phyloP scores from a whole-genome alignment of 306 rosid species.

The Cucurbita moschata region DNA sequence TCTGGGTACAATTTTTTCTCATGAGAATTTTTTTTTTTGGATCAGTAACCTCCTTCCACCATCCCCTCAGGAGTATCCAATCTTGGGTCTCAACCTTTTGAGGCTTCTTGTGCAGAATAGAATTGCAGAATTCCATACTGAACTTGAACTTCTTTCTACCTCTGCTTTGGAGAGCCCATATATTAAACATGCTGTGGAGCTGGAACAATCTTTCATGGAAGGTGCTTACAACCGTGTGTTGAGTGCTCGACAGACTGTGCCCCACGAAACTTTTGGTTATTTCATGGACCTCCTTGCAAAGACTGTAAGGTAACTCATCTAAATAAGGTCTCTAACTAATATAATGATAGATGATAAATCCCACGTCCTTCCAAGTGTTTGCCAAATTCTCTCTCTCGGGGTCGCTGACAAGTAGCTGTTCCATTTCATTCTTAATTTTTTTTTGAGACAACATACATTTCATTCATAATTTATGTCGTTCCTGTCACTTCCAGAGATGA shows the following conservation, averaged over 20 bases:
- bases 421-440: too few relatives aligned
- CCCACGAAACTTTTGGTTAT: constrained; percentile 74
- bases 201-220: constrained; percentile 99
- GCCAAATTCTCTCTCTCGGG: too few relatives aligned
- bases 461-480: too few relatives aligned
- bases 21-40: constrained; percentile 6
- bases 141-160: constrained; percentile 75
- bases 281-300: constrained; percentile 97
- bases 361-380: neutral
- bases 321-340: neutral
- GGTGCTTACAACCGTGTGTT: constrained; percentile 96
- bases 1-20: neutral
- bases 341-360: neutral
- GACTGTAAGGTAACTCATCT: constrained; percentile 63
- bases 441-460: too few relatives aligned
- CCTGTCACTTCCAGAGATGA: too few relatives aligned
- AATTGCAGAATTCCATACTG: constrained; percentile 97
- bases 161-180: constrained; percentile 81
- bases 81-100: constrained; percentile 90
- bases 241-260: constrained; percentile 86
- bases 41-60: constrained; percentile 65
- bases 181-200: constrained; percentile 91
- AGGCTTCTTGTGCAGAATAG: constrained; percentile 95
- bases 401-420: too few relatives aligned
- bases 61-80: constrained; percentile 79